Conservation (phyloP, 1,284 basidiomycete genomes). For the Cutaneotrichosporon sp. region DNA sequence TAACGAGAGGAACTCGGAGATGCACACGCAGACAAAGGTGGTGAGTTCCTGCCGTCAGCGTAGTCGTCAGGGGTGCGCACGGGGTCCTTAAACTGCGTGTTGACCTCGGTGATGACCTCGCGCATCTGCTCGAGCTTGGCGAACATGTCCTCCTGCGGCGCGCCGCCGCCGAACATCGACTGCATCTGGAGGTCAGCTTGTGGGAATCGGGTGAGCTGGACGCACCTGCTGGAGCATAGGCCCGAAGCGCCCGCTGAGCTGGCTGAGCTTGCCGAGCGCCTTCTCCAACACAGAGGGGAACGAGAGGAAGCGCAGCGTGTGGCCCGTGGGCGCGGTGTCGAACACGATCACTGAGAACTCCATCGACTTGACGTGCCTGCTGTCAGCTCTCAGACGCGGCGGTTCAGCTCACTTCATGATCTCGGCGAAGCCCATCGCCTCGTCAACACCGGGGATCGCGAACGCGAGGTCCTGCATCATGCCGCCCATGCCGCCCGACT, state of each 20-base stretch:
- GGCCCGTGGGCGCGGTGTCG: constrained; percentile 97
- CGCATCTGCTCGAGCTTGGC: constrained; percentile 97
- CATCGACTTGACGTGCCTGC: constrained; percentile 95
- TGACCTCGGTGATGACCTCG: constrained; percentile 95
- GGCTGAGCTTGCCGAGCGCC: constrained; percentile 90
- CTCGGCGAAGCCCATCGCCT: constrained; percentile 99
- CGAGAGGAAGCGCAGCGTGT: constrained; percentile 95
- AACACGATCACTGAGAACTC: constrained; percentile 99
- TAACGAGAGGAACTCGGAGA: constrained; percentile 95
- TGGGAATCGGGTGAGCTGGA: background rate
- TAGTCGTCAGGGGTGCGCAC: constrained; percentile 57
- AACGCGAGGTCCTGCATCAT: constrained; percentile 99
- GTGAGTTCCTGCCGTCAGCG: constrained; percentile 76
- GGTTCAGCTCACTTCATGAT: constrained; percentile 84
- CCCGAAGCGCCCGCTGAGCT: constrained; percentile 87
- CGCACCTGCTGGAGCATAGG: constrained; percentile 91
- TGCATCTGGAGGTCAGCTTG: constrained; percentile 68
- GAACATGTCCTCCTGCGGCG: constrained; percentile 91
- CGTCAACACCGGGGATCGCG: constrained; percentile 98
- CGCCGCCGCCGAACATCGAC: constrained; percentile 83
- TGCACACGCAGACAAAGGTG: constrained; percentile 97
- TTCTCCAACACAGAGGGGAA: constrained; percentile 98
- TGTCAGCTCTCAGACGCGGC: too few relatives aligned
- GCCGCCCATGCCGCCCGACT: constrained; percentile 86
- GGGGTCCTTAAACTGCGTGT: constrained; percentile 98